Evolutionary conservation across 805 yeast species (phyloP).

Genomic region (Candida vaughaniae): DNA sequence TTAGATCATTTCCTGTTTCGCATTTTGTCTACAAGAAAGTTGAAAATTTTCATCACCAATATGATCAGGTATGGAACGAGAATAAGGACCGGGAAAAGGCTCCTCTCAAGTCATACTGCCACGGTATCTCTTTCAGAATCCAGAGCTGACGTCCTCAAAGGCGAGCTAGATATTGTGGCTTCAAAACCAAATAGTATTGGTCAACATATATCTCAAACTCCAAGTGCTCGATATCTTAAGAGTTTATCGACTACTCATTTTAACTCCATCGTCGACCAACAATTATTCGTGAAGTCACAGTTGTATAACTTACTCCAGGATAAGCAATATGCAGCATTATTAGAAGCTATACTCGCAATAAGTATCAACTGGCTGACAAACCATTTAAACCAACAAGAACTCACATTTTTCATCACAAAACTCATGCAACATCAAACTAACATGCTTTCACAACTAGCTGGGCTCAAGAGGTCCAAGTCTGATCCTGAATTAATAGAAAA

Average conservation of each 20-base stretch:
- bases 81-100: slow-evolving; percentile 2
- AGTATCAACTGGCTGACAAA: slow-evolving; percentile 2
- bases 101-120: slow-evolving; percentile 4
- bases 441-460: slow-evolving; percentile 13
- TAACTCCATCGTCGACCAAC: slow-evolving; percentile 9
- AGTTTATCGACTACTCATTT: slow-evolving; percentile 16
- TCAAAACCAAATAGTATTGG: background rate
- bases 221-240: slow-evolving; percentile 9
- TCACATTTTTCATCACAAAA: slow-evolving; percentile 18
- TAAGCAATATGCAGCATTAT: slow-evolving; percentile 14
- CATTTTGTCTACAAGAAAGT: no score
- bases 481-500: slow-evolving; percentile 2
- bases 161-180: background rate
- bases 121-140: background rate
- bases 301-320: slow-evolving; percentile 15
- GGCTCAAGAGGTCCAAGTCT: slow-evolving; percentile 3
- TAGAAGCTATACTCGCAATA: slow-evolving; percentile 14
- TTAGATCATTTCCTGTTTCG: background rate
- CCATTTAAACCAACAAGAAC: slow-evolving; percentile 17
- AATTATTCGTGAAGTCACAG: slow-evolving; percentile 12
- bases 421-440: slow-evolving; percentile 20
- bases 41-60: slow-evolving; percentile 5
- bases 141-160: background rate
- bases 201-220: slow-evolving; percentile 1
- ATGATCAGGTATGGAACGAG: slow-evolving; percentile 6